Conservation (phyloP, 2,329 filamentous ascomycete genomes). For the Didymosphaeria variabile region DNA sequence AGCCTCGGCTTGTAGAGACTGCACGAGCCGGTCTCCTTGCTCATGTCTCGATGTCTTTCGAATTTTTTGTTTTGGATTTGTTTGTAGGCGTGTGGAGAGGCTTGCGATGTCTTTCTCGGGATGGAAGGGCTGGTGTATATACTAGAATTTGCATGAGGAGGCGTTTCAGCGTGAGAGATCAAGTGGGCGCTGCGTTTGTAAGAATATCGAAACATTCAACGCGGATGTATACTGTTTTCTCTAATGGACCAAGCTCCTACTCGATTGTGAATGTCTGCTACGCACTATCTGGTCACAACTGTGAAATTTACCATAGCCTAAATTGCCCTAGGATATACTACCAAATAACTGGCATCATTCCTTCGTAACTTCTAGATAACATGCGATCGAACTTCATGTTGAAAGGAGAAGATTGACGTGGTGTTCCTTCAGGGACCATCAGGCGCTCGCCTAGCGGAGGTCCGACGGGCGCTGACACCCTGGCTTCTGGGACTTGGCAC, state of each 20-base stretch:
- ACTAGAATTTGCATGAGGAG: constrained; percentile 44
- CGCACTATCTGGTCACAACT: too few relatives aligned
- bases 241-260: not conserved
- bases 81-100: constrained; percentile 29
- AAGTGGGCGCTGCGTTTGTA: constrained; percentile 25
- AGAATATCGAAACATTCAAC: constrained; percentile 19
- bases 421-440: not conserved
- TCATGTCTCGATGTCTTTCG: constrained; percentile 17
- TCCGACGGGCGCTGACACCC: constrained; percentile 3
- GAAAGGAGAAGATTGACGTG: not conserved
- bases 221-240: not conserved
- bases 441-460: constrained; percentile 6
- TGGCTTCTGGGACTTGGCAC: constrained; percentile 15
- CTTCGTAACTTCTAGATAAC: too few relatives aligned
- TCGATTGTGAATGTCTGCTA: too few relatives aligned
- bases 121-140: constrained; percentile 37
- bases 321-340: too few relatives aligned
- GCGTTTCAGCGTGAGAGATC: constrained; percentile 31
- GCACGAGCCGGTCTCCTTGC: constrained; percentile 27
- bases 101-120: constrained; percentile 7
- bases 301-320: too few relatives aligned
- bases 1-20: constrained; percentile 14
- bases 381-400: too few relatives aligned
- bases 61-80: constrained; percentile 20
- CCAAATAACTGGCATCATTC: too few relatives aligned